Evolutionary conservation across 805 yeast species (phyloP).

Genomic region (Candida sphagnicola): DNA sequence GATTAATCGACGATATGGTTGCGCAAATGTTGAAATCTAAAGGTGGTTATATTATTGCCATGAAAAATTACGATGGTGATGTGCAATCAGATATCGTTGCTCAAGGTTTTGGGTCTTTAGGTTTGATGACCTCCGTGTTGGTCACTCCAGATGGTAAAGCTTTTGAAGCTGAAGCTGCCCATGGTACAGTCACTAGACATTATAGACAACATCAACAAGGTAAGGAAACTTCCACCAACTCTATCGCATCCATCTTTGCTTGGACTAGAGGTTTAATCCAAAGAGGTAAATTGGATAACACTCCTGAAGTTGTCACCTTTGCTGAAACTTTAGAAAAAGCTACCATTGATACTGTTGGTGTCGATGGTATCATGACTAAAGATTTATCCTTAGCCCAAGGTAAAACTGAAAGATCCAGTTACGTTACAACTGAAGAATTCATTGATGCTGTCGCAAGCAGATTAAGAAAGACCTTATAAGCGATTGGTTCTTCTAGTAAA

Average conservation of each 20-base stretch:
- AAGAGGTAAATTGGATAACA: conserved; percentile 84
- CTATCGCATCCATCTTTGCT: conserved; percentile 95
- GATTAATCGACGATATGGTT: conserved; percentile 97
- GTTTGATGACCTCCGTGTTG: conserved; percentile 95
- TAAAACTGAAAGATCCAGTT: conserved; percentile 73
- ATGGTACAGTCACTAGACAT: conserved; percentile 97
- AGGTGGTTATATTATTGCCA: conserved; percentile 93
- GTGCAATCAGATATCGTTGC: conserved; percentile 96
- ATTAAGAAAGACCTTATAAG: conserved; percentile 37
- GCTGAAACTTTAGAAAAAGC: conserved; percentile 79
- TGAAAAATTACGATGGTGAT: conserved; percentile 98
- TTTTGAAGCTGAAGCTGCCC: conserved; percentile 97
- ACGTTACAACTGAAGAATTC: conserved; percentile 90
- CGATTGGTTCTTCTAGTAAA: not conserved
- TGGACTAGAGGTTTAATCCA: conserved; percentile 94
- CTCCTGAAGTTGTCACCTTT: conserved; percentile 80
- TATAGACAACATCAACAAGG: conserved; percentile 95
- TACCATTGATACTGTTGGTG: conserved; percentile 77
- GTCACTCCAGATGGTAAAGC: conserved; percentile 96
- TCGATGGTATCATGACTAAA: conserved; percentile 90
- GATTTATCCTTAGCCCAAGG: conserved; percentile 91
- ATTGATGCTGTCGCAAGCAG: conserved; percentile 75
- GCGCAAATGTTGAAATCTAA: conserved; percentile 96
- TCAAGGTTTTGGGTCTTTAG: conserved; percentile 96
- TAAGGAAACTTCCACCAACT: conserved; percentile 94